Evolutionary conservation across 2,329 filamentous ascomycete genomes (phyloP).

Genomic region (Trichoderma aggressivum): DNA sequence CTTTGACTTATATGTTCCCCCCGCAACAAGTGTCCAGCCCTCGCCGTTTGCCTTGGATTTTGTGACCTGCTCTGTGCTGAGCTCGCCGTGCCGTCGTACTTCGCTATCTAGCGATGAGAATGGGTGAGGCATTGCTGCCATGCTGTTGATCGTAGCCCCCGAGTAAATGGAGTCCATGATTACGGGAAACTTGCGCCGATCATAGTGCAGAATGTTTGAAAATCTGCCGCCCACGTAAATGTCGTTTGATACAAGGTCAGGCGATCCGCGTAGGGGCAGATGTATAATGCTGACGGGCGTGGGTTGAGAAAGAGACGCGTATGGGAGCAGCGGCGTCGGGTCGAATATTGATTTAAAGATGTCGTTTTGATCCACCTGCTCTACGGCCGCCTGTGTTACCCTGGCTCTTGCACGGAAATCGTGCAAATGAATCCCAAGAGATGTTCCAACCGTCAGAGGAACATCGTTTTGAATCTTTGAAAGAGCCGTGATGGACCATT

Average conservation of each 20-base stretch:
- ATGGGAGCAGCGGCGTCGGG: slow-evolving; percentile 51
- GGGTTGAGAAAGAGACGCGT: slow-evolving; percentile 73
- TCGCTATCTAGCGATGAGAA: slow-evolving; percentile 63
- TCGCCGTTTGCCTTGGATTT: slow-evolving; percentile 50
- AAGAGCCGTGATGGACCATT: slow-evolving; percentile 78
- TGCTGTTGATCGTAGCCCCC: slow-evolving; percentile 70
- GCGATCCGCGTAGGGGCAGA: slow-evolving; percentile 55
- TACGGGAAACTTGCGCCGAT: slow-evolving; percentile 78
- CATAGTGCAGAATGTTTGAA: slow-evolving; percentile 83
- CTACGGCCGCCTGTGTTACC: slow-evolving; percentile 32
- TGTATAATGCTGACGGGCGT: slow-evolving; percentile 82
- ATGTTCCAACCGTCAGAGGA: slow-evolving; percentile 81
- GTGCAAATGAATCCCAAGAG: slow-evolving; percentile 75
- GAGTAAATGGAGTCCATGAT: slow-evolving; percentile 78
- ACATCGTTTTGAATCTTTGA: slow-evolving; percentile 64
- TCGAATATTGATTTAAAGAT: slow-evolving; percentile 46
- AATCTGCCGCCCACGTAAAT: slow-evolving; percentile 90
- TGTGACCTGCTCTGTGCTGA: slow-evolving; percentile 53
- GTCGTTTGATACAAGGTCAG: slow-evolving; percentile 62
- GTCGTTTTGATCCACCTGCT: slow-evolving; percentile 36
- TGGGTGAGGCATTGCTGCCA: slow-evolving; percentile 66
- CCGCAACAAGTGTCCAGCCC: slow-evolving; percentile 70
- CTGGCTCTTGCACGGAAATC: slow-evolving; percentile 59
- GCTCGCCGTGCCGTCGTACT: slow-evolving; percentile 50
- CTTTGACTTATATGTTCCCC: slow-evolving; percentile 87